Evolutionary conservation across 169 alveolate species (phyloP), one percentile per base, ranked within the genome.

Genomic region (Ichthyophthirius multifiliis): DNA sequence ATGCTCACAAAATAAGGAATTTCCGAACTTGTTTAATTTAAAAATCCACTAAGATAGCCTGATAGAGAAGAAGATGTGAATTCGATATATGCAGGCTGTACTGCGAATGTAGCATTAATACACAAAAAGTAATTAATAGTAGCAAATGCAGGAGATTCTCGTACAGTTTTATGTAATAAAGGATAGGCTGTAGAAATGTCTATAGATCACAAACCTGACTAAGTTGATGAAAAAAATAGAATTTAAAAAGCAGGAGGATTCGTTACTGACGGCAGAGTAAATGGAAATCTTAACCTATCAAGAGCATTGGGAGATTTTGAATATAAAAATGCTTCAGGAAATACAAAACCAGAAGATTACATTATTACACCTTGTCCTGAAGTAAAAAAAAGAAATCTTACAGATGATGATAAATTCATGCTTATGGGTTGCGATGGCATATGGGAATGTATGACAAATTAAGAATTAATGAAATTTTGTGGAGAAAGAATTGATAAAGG

Each of bases 91-190:
- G 91, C 93, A 7, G 97, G 97, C 10, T 88, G 96, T 47, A 92
- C 97, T 13, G 95, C 96, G 0, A 91, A 92, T 31, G 90, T 87
- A 32, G 83, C 88, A 43, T 64, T 93, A 39, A 67, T 92, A 1
- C 84, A 84, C 13, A 89, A 89, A 12, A 76, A 71, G 64, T 55
- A 45, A 47, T 83, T 89, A 1, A 89, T 87, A 67, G 89, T 91
- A 47, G 97, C 97, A 27, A 93, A 93, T 84, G 94, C 95, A 44
- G 98, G 98, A 2, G 98, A 96, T 85, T 91, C 97, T 39, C 82
- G 98, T 74, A 94, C 97, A 5, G 90, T 96, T 34, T 65, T 86
- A 0, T 81, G 90, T 37, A 80, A 86, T 62, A 63, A 64, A 32
- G 89, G 85, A 20, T 74, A 80, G 48, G 76, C 84, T 13, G 77